Percentiles rank a stretch among this genome's conserved stretches.
Conservation (phyloP, 2,329 filamentous ascomycete species). For the Monilinia aucupariae region DNA sequence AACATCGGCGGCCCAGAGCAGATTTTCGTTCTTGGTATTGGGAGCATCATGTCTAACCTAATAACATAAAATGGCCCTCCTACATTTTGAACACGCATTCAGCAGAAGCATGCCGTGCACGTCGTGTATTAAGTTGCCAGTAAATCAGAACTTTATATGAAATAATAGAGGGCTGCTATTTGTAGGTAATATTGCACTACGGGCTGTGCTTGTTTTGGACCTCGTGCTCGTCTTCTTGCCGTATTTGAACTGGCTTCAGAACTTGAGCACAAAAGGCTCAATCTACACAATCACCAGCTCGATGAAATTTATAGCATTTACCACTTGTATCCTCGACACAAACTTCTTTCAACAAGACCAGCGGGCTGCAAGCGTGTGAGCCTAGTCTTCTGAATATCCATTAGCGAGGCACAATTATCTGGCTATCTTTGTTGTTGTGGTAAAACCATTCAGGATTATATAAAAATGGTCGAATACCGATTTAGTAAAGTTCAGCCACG, state of each 20-base stretch:
- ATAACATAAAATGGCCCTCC: background rate
- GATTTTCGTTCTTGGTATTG: background rate
- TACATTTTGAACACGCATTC: background rate
- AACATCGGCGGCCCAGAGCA: background rate
- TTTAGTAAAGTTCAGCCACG: background rate
- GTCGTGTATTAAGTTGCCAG: background rate
- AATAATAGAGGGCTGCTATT: background rate
- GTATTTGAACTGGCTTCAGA: background rate
- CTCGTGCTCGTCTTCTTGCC: background rate
- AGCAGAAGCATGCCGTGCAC: background rate
- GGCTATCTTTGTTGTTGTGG: background rate
- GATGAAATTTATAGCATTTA: background rate
- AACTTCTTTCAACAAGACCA: background rate
- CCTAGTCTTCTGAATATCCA: background rate
- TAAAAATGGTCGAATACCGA: background rate
- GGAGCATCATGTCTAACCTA: background rate
- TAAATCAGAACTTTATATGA: background rate
- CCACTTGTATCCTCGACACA: background rate
- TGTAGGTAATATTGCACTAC: background rate
- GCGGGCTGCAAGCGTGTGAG: background rate
- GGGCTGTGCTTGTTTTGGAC: background rate
- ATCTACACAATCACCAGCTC: background rate
- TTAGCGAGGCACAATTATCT: background rate
- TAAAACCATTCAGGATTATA: background rate
- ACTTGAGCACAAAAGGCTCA: background rate